Conservation (phyloP, 805 yeast genomes). For the Kodamaea neixiangensis region DNA sequence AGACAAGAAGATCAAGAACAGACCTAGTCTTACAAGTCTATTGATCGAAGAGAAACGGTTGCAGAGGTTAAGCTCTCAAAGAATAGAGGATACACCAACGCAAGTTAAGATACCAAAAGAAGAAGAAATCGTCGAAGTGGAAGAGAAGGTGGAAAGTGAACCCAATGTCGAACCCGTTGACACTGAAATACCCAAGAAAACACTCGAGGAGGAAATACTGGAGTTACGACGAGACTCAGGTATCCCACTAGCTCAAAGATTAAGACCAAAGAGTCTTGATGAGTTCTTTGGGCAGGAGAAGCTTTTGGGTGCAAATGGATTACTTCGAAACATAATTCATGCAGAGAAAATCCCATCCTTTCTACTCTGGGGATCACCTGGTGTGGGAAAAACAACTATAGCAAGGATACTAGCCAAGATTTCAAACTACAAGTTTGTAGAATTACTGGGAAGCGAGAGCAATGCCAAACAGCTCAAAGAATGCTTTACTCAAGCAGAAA, state of each 20-base stretch:
- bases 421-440: conserved; percentile 35
- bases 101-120: not conserved
- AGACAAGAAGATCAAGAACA: conserved; percentile 21
- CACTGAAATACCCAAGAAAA: not conserved
- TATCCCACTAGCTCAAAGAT: conserved; percentile 42
- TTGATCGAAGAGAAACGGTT: conserved; percentile 31
- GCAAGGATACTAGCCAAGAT: conserved; percentile 41
- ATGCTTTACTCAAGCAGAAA: conserved; percentile 37
- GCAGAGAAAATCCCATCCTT: conserved; percentile 42
- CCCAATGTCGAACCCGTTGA: not conserved
- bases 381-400: conserved; percentile 46
- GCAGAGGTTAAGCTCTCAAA: not conserved
- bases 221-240: conserved; percentile 21
- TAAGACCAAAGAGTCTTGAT: conserved; percentile 38
- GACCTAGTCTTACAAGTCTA: conserved; percentile 35
- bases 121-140: conserved; percentile 1
- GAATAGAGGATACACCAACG: not conserved
- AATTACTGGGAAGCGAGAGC: conserved; percentile 42
- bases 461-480: conserved; percentile 39
- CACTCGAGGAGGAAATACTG: conserved; percentile 11
- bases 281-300: conserved; percentile 46
- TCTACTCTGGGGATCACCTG: conserved; percentile 47
- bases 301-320: conserved; percentile 39
- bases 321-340: conserved; percentile 34
- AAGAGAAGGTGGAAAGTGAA: not conserved